Evolutionary conservation across 2,329 filamentous ascomycete genomes (phyloP).

Genomic region (Alternaria incomplexa): DNA sequence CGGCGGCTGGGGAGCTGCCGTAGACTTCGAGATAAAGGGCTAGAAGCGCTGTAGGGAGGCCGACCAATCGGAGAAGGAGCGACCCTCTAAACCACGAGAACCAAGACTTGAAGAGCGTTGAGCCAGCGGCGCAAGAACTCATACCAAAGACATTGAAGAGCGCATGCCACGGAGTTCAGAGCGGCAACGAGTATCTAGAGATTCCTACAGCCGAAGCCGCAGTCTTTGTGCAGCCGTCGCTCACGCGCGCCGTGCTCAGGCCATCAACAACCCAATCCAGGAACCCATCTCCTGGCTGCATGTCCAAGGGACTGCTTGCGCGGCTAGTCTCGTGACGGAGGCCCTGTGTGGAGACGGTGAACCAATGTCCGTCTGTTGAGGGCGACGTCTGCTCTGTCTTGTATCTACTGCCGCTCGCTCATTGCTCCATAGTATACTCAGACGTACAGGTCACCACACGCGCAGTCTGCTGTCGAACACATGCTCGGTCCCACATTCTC

Average conservation of each 20-base stretch:
- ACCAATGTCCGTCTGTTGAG: not conserved
- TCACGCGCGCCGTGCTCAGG: slow-evolving; percentile 21
- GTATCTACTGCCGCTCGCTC: not conserved
- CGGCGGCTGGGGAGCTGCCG: slow-evolving; percentile 35
- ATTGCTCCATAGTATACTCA: not conserved
- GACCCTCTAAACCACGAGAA: slow-evolving; percentile 34
- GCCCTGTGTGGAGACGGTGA: not conserved
- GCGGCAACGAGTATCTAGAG: slow-evolving; percentile 9
- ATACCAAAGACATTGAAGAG: slow-evolving; percentile 36
- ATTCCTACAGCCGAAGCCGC: slow-evolving; percentile 16
- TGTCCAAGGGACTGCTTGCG: slow-evolving; percentile 26
- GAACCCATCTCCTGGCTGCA: slow-evolving; percentile 21
- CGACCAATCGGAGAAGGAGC: slow-evolving; percentile 32
- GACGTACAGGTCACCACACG: not conserved
- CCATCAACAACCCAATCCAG: slow-evolving; percentile 17
- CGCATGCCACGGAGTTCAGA: slow-evolving; percentile 34
- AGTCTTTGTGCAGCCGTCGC: slow-evolving; percentile 23
- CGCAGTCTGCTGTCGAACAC: not conserved
- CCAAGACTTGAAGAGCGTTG: slow-evolving; percentile 38
- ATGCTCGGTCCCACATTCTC: not conserved
- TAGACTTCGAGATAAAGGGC: slow-evolving; percentile 40
- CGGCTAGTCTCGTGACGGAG: slow-evolving; percentile 16
- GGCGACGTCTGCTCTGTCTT: not conserved
- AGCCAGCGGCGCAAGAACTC: slow-evolving; percentile 38
- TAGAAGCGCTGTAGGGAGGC: slow-evolving; percentile 37